phyloP scores from a whole-genome alignment of 1,284 basidiomycete species.

The Ustilago crameri region DNA sequence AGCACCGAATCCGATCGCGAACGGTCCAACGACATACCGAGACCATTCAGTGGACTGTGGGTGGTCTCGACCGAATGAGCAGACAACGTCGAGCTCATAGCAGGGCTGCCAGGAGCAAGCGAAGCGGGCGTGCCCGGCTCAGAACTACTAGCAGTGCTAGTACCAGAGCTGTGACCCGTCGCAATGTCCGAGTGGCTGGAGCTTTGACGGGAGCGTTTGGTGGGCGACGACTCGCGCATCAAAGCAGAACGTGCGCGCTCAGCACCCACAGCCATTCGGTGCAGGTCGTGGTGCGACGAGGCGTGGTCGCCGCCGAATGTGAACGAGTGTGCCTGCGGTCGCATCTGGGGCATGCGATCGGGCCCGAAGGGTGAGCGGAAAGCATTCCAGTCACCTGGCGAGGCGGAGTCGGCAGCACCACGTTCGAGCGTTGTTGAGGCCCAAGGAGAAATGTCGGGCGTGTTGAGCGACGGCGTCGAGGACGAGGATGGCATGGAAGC shows the following conservation, averaged over 20 bases:
- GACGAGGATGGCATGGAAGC: slow-evolving; percentile 41
- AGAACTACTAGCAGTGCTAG: slow-evolving; percentile 54
- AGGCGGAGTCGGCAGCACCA: slow-evolving; percentile 5
- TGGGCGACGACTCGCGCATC: slow-evolving; percentile 9
- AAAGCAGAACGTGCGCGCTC: slow-evolving; percentile 30
- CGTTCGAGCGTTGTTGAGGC: slow-evolving; percentile 33
- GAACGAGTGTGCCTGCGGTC: slow-evolving; percentile 41
- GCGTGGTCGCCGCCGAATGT: slow-evolving; percentile 36
- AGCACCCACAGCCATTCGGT: slow-evolving; percentile 49
- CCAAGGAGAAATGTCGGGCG: slow-evolving; percentile 47
- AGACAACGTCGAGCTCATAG: slow-evolving; percentile 32
- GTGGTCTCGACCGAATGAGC: slow-evolving; percentile 30
- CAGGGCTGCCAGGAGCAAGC: slow-evolving; percentile 23
- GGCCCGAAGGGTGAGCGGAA: slow-evolving; percentile 52
- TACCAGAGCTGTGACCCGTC: slow-evolving; percentile 42
- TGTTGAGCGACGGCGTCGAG: slow-evolving; percentile 42
- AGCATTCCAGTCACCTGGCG: slow-evolving; percentile 42
- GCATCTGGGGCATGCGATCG: slow-evolving; percentile 28
- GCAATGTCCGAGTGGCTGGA: slow-evolving; percentile 28
- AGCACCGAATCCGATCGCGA: slow-evolving; percentile 40
- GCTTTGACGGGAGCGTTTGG: slow-evolving; percentile 36
- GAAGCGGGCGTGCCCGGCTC: slow-evolving; percentile 61
- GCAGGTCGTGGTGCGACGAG: slow-evolving; percentile 33
- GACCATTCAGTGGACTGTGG: slow-evolving; percentile 25
- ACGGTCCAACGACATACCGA: slow-evolving; percentile 34